phyloP scores from a whole-genome alignment of 129 eudicot genomes.

The Flaveria robusta region DNA sequence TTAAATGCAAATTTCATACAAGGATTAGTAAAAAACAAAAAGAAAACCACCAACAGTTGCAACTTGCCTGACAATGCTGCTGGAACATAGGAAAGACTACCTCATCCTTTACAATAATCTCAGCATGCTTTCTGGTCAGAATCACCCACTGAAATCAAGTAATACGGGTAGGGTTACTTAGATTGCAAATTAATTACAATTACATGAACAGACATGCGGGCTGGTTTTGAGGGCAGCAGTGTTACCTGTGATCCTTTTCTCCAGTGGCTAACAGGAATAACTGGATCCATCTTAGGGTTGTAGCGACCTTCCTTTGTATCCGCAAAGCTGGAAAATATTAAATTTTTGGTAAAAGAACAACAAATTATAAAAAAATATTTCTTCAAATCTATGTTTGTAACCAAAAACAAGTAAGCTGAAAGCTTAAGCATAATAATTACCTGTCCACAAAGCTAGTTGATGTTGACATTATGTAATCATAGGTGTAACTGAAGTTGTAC shows the following conservation, averaged over 20 bases:
- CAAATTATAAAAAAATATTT: neutral
- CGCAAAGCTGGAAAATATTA: conserved; percentile 27
- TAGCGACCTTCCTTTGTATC: conserved; percentile 96
- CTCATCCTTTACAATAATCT: conserved; percentile 61
- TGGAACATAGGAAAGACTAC: conserved; percentile 80
- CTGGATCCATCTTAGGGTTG: conserved; percentile 94
- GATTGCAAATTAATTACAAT: neutral
- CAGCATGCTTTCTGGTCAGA: conserved; percentile 85
- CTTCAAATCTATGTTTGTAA: neutral
- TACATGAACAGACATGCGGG: conserved; percentile 11
- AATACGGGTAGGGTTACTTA: conserved; percentile 12
- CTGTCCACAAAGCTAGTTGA: conserved; percentile 95
- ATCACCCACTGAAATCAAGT: conserved; percentile 80
- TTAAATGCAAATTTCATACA: neutral
- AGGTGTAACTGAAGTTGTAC: conserved; percentile 97
- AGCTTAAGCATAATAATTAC: conserved; percentile 37
- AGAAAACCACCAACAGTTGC: neutral
- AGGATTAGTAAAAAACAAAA: neutral
- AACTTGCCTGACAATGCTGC: conserved; percentile 84
- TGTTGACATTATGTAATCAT: conserved; percentile 93
- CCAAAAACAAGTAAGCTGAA: conserved; percentile 10
- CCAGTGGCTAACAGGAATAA: conserved; percentile 73
- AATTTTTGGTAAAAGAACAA: neutral
- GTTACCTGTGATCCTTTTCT: conserved; percentile 99
- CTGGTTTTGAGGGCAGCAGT: conserved; percentile 9